Base-by-base conservation (phyloP, 139 green algal species). In the Coelastrella sp. region DNA sequence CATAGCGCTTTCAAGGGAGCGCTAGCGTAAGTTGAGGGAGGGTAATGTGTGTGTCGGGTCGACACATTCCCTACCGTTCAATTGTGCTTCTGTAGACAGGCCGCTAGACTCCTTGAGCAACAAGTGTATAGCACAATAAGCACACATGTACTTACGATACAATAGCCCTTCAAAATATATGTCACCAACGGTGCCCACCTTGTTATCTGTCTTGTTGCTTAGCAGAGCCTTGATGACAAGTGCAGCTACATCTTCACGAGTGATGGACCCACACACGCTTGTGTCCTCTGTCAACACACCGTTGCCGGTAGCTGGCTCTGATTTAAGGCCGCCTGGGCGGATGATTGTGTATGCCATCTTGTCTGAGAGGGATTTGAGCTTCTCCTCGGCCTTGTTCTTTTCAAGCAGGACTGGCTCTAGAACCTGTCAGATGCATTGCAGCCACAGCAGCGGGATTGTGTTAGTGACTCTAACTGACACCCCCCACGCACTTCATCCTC, bases 361-460 rank as follows among this genome's bases (percentile, higher is more conserved):
- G 82, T 95, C 91, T 3, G 58, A 79, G 10, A 88, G 82, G 54
- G 47, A 58, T 66, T 97, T 97, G 20, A 99, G 96, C 22, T 58
- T 73, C n/a, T 96, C 92, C 94, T 99, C 98, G 3, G 98, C 98
- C 93, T 99, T 99, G 82, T 97, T 94, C 94, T 99, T 99, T 93
- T 99, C 97, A 57, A 98, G 14, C 73, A 99, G 94, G 90, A 99
- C 96, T 2, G 96, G 95, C 94, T 99, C 95, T 17, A 99, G 93
- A n/a, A 97, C 94, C 60, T 98, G 93, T 92, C 5, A n/a, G 22
- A n/a, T 32, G 68, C 68, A 76, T 76, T 14, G 8, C 17, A 32
- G 17, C 16, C 22, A 17, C 17, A 22, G 68, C 16, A 76, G 7
- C 14, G 22, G 17, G 16, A 22, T 16, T 19, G 61, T 10, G 61